Percentiles rank a stretch among this genome's conserved stretches.
Evolutionary conservation across 202 grass and related monocot genomes (phyloP).

Genomic region (Brachypodium distachyon): DNA sequence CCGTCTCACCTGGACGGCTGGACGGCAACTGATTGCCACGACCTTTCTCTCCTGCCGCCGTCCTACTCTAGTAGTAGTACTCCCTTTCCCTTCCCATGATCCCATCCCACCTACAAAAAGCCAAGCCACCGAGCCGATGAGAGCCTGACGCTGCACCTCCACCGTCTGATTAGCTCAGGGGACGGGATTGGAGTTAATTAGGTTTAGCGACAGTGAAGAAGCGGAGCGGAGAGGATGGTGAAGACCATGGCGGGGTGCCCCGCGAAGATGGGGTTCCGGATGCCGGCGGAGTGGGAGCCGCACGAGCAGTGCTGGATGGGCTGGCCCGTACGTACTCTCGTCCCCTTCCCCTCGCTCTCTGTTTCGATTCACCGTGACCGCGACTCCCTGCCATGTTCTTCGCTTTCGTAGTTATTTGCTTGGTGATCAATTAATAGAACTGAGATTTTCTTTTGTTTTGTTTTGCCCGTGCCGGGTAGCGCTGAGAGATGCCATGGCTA

Average conservation of each 20-base stretch:
- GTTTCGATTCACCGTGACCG: not conserved
- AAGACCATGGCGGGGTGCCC: slow-evolving; percentile 30
- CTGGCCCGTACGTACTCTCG: slow-evolving; percentile 49
- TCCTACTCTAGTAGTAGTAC: no score
- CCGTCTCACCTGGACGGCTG: no score
- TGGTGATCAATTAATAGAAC: no score
- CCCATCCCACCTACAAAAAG: not conserved
- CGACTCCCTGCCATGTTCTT: not conserved
- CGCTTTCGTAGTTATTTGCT: no score
- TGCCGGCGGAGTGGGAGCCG: slow-evolving; percentile 91
- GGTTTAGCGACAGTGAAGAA: not conserved
- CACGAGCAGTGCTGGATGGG: slow-evolving; percentile 88
- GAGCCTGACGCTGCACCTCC: no score
- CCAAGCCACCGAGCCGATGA: not conserved
- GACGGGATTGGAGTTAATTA: not conserved
- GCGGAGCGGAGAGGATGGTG: slow-evolving; percentile 27
- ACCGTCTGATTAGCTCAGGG: not conserved
- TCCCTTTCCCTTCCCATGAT: not conserved
- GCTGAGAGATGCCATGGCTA: no score
- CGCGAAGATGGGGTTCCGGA: slow-evolving; percentile 56
- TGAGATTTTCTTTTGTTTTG: no score
- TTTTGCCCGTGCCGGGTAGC: no score
- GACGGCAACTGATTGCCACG: no score
- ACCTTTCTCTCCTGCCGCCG: no score
- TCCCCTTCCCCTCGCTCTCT: not conserved